Evolutionary conservation across 2,329 filamentous ascomycete genomes (phyloP), one percentile per base, ranked within the genome.

Genomic region (Pezicula neosporulosa): DNA sequence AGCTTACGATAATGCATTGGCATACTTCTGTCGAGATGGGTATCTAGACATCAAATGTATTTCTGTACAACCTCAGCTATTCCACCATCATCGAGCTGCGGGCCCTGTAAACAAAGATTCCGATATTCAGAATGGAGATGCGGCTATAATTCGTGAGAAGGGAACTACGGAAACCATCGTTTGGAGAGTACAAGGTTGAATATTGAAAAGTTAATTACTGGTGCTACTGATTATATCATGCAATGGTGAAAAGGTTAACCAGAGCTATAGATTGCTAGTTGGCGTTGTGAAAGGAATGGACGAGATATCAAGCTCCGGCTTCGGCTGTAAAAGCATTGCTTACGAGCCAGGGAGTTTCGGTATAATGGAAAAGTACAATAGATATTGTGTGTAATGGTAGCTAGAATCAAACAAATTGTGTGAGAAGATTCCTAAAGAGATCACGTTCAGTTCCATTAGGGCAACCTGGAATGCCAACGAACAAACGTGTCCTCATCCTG

Each of bases 181-280:
- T 45, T 66, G 62, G 64, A 68, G 67, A 68, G 67, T 47, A 63
- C 64, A 45, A 63, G 66, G 47, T 57, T 66, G 50, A 70, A 69
- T 46, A 52, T 70, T 6, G 56, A 54, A 48, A 65, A 69, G 37
- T 56, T 68, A 58, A 59, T 69, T 4, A 52, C 30, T 27, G 56
- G 53, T 1, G 38, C 13, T 15, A 35, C 42, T 7, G 49, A 55
- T 33, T 56, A 47, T 47, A 45, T 49, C 6, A 52, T 35, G 46
- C 51, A 51, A 16, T 58, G 51, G 51, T 55, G 44, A 38, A 36
- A 28, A 44, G 33, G 30, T 7, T 10, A 33, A 4, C 9, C 12
- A 10, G 24, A 24, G 24, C 24, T 13, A 13, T 10, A 9, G 30
- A 33, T 33, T 33, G 6, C 6, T 33, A 2, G 30, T 33, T 33